Base-by-base conservation (phyloP, 495 filamentous ascomycete genomes). In the Letharia columbiana region DNA sequence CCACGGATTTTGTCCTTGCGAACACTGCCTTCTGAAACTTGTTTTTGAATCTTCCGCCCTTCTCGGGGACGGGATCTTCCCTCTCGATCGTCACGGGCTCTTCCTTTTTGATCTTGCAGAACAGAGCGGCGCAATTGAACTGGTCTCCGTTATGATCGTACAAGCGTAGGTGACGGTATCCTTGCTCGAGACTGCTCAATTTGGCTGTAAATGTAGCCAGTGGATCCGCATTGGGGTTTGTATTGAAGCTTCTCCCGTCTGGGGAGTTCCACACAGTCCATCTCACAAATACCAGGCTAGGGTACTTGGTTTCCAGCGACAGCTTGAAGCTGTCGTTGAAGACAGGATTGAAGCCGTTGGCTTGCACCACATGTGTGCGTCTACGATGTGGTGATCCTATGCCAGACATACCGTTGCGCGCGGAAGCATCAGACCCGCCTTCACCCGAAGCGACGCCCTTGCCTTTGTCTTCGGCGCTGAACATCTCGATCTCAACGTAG, bases 81-180 rank as follows among this genome's bases (percentile, higher is more conserved):
- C 78, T 63, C 59, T 79, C 79, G 47, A 83, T 77, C 18, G 78
- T 73, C n/a, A 86, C 68, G 20, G 79, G 78, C 4, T 82, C 80
- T 66, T 85, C 79, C 68, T 87, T 91, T 64, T 85, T 84, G 75
- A 98, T 89, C 66, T 84, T 85, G 75, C 91, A 94, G 77, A 98
- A 96, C 44, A 98, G 78, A 1, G 90, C 95, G n/a, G 94, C 96
- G 75, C 95, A 95, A 33, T 96, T 80, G 73, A 91, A 97, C 67
- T 90, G 90, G 64, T 97, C 91, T 62, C 93, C 94, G 65, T 90
- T 89, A 56, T 83, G 81, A 75, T 96, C 90, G 71, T 87, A 87
- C n/a, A 98, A 81, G n/a, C 93, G 94, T 49, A 98, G 82, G 69
- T 96, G 95, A 60, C 93, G 93, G 71, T 95, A 98, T n/a, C 94